A percentile compares a stretch with the other conserved stretches of the same genome.
phyloP scores from a whole-genome alignment of 1,139 yeast genomes.

The Lodderomyces margitis region DNA sequence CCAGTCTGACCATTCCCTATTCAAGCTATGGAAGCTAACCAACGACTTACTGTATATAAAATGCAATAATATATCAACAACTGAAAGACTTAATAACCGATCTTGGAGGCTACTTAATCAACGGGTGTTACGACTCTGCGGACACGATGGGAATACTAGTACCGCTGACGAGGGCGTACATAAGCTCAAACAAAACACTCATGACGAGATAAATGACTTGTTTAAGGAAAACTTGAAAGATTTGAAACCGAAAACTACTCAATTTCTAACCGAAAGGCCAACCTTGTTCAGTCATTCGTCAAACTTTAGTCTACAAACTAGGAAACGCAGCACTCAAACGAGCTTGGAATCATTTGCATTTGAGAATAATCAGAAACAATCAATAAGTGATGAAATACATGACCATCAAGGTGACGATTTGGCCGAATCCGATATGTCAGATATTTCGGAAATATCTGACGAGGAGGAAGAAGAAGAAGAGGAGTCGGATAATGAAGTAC shows the following conservation, averaged over 20 bases:
- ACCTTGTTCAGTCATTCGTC: constrained; percentile 15
- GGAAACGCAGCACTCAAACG: constrained; percentile 12
- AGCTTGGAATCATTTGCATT: constrained; percentile 13
- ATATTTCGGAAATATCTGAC: constrained; percentile 32
- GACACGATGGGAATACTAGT: constrained; percentile 3
- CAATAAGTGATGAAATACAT: not conserved
- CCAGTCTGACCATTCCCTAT: constrained; percentile 16
- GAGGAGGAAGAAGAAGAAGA: constrained; percentile 9
- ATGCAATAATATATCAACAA: constrained; percentile 13
- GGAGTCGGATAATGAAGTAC: constrained; percentile 6
- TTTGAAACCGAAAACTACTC: constrained; percentile 15
- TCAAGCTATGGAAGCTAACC: constrained; percentile 22
- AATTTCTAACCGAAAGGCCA: constrained; percentile 15
- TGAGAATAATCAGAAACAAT: not conserved
- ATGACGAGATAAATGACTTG: constrained; percentile 9
- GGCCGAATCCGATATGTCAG: constrained; percentile 17
- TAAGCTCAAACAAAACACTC: not conserved
- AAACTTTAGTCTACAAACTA: constrained; percentile 11
- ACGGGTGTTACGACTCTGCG: constrained; percentile 8
- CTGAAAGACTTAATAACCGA: constrained; percentile 25
- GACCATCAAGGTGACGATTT: constrained; percentile 11
- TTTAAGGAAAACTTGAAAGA: constrained; percentile 13
- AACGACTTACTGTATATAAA: constrained; percentile 10
- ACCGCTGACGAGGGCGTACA: not conserved
- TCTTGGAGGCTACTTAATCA: constrained; percentile 28